Base-by-base conservation (phyloP, 441 rosid genomes). In the Eutrema salsugineum region DNA sequence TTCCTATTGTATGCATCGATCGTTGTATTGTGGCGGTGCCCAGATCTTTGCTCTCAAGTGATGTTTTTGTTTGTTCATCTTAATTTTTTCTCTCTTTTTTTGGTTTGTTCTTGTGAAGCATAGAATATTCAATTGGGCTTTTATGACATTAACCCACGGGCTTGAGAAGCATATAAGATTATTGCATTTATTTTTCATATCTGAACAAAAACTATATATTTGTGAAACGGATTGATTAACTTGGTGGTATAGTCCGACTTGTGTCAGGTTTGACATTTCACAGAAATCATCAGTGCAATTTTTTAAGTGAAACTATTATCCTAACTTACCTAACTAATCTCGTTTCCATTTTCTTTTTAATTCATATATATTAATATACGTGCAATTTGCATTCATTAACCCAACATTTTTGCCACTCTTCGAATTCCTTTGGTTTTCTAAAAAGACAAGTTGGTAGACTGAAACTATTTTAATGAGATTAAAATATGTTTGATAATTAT, bases 1-100 rank as follows among this genome's bases (percentile, higher is more conserved):
- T 66, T 59, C 32, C 33, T 0, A 42, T 67, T 42, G 51, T 62
- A 11, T n/a, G 19, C 68, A 53, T 53, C 11, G 64, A 75, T 74
- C 66, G 19, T 42, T 59, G 60, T 27, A 10, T 38, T 27, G 17
- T 47, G 53, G 43, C 30, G 5, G 5, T 64, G 51, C 22, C 20
- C 55, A 50, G 72, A 59, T 66, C 68, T 40, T 66, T 48, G 59
- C 65, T 64, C 49, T 1, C 0, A 6, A 17, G 28, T 62, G n/a
- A 1, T 17, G 38, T 19, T 59, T 27, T 3, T 4, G 14, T 70
- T 15, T 24, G 47, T 24, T 36, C 35, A 19, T 63, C 12, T 33
- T 30, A 33, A 2, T 38, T 27, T 8, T 9, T 9, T 1, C n/a
- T 44, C 2, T n/a, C 3, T 3, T 24, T 24, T 24, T 0, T 24